Evolutionary conservation across 352 stramenopile genomes (phyloP).

Genomic region (Plasmopara muralis): DNA sequence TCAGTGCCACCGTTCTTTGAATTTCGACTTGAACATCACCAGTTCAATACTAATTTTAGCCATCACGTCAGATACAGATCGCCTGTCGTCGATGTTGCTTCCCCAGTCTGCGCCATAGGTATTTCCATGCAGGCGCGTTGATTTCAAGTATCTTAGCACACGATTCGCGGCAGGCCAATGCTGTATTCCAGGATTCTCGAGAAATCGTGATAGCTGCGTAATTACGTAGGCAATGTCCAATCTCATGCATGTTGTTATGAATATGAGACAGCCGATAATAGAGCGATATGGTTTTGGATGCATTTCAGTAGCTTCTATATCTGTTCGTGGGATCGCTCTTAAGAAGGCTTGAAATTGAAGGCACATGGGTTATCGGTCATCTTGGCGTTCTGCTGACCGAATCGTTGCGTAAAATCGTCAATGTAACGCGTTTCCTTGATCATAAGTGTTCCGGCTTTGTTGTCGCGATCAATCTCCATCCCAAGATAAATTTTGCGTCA

Average conservation of each 20-base stretch:
- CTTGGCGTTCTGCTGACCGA: slow-evolving; percentile 13
- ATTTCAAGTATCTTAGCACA: background rate
- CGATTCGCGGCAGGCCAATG: background rate
- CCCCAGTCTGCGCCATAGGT: background rate
- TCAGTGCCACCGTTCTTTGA: slow-evolving; percentile 2
- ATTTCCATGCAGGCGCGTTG: background rate
- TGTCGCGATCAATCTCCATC: slow-evolving; percentile 20
- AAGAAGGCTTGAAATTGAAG: background rate
- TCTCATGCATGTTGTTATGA: background rate
- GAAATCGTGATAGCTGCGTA: background rate
- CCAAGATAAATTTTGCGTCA: slow-evolving; percentile 12
- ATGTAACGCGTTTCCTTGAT: slow-evolving; percentile 7
- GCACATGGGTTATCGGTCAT: slow-evolving; percentile 5
- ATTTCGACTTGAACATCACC: slow-evolving; percentile 12
- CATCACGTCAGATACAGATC: slow-evolving; percentile 4
- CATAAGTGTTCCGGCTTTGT: background rate
- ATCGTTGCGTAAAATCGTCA: background rate
- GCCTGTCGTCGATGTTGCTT: background rate
- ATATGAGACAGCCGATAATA: background rate
- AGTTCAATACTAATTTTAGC: slow-evolving; percentile 3
- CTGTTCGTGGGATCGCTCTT: background rate
- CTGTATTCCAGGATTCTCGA: background rate
- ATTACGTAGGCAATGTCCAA: background rate
- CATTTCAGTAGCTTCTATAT: background rate
- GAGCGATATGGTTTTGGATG: background rate